Evolutionary conservation across 2,329 filamentous ascomycete species (phyloP), one percentile per base, ranked within the genome.

Genomic region (Colletotrichum tropicale): DNA sequence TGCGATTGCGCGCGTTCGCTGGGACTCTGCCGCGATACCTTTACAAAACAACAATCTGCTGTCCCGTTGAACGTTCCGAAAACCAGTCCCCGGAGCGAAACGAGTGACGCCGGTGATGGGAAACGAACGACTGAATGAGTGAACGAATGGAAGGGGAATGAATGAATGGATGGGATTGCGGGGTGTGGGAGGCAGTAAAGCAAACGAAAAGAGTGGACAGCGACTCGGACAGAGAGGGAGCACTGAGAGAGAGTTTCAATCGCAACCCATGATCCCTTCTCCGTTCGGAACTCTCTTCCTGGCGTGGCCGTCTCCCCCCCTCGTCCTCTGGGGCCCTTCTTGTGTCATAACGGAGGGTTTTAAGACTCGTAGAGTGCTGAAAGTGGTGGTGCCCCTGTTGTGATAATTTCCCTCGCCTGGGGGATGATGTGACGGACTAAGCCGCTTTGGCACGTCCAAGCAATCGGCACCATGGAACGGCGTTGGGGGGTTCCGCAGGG

Each of bases 401-500:
- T 75, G 73, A 75, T 75, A 75, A 75, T 75, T 73, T 75, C 73
- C 73, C 70, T 64, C 56, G 16, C 70, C 56, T 64, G 56, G 64
- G 43, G 73, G 70, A 67, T 67, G 73, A 68, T 68, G 73, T 75
- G 73, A 75, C 73, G 73, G 64, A 32, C 73, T 75, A 75, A 58
- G 21, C 73, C 70, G 73, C 73, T 75, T 75, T 75, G 73, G 73
- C 73, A 68, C 69, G 73, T 75, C 73, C 69, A 75, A 75, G 73
- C 73, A 62, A 65, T 64, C 64, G 38, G 70, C 73, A 32, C 70
- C 70, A 75, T 68, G 70, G 69, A 73, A 68, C 32, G 56, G 62
- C 65, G 34, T 48, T 67, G 48, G n/a, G n/a, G 43, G 69, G 38
- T 61, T 43, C 26, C 34, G 61, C 55, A 61, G 69, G 68, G 72